These are phyloP conservation scores for Melanomma pulvis-pyrius DNA, from an alignment of 495 filamentous ascomycete genomes.

Conservation along the genomic window DNA sequence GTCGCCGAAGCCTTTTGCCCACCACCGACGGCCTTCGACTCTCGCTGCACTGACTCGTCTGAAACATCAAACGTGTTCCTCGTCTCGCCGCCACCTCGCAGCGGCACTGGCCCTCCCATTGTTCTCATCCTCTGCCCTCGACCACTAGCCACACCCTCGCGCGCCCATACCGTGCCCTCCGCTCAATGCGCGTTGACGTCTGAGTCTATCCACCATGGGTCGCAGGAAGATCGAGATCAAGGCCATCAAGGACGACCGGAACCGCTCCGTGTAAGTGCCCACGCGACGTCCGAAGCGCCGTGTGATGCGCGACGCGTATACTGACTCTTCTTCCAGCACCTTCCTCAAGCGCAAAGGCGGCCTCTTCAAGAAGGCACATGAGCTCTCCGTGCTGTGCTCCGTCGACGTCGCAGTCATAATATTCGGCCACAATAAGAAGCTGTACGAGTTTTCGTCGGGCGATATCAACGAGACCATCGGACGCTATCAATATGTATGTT, in stretches of 20 bases:
- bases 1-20: background rate
- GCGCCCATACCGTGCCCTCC: background rate
- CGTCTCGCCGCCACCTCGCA: conserved; percentile 21
- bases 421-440: conserved; percentile 96
- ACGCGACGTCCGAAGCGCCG: background rate
- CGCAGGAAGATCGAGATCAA: conserved; percentile 96
- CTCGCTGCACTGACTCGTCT: conserved; percentile 4
- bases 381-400: conserved; percentile 94
- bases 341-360: conserved; percentile 98
- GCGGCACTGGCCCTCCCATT: background rate
- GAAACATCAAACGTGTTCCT: conserved; percentile 29
- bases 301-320: background rate
- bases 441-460: conserved; percentile 93
- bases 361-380: conserved; percentile 99
- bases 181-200: conserved; percentile 24
- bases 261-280: conserved; percentile 91
- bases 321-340: conserved; percentile 60
- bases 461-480: conserved; percentile 89
- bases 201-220: conserved; percentile 54
- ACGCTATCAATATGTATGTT: conserved; percentile 82
- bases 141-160: conserved; percentile 17
- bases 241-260: conserved; percentile 98
- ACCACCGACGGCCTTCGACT: conserved; percentile 5
- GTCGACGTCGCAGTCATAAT: conserved; percentile 99
- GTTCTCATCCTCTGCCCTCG: conserved; percentile 3